Evolutionary conservation across 306 rosid species (phyloP).

Genomic region (Calophaca sinica): DNA sequence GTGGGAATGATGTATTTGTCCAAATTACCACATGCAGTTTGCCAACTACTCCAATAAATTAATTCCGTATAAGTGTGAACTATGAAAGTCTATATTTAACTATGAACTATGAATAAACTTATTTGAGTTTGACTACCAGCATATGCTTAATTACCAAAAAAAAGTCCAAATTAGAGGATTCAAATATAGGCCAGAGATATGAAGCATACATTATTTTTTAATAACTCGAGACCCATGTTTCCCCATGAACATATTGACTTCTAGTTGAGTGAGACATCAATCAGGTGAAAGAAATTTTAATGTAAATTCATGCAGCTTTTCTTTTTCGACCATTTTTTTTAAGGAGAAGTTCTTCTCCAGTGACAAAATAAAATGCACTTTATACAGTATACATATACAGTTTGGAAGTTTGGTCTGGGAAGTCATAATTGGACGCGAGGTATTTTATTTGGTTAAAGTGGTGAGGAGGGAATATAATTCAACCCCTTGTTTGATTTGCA

Average conservation of each 20-base stretch:
- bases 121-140: background rate
- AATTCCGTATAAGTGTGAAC: background rate
- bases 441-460: too few relatives aligned
- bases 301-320: too few relatives aligned
- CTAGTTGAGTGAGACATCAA: conserved; percentile 10
- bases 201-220: conserved; percentile 7
- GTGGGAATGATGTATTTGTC: background rate
- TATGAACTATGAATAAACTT: background rate
- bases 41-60: background rate
- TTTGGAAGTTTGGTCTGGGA: too few relatives aligned
- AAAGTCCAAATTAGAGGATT: conserved; percentile 12
- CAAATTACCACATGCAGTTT: background rate
- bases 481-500: too few relatives aligned
- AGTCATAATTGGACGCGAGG: too few relatives aligned
- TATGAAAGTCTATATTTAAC: background rate
- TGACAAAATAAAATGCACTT: too few relatives aligned
- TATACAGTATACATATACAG: too few relatives aligned
- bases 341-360: too few relatives aligned
- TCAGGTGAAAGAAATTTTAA: background rate
- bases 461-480: too few relatives aligned
- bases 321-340: too few relatives aligned
- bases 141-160: background rate
- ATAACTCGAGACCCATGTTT: background rate
- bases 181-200: conserved; percentile 21
- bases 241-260: background rate